phyloP scores from a whole-genome alignment of 1,284 basidiomycete species.

The Pseudozyma hubeiensis region DNA sequence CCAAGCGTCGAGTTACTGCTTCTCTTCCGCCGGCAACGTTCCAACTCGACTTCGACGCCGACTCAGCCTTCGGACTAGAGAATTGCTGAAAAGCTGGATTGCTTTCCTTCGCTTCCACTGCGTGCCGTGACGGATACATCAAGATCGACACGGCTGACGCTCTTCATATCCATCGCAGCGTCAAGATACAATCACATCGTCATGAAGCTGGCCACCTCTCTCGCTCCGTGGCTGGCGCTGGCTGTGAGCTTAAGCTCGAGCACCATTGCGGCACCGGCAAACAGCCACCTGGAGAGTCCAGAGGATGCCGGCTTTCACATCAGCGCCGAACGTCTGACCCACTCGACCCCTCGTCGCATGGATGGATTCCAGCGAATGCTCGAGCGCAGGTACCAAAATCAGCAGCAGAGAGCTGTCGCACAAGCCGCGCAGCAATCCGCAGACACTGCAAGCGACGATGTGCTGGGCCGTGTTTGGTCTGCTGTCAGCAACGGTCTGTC shows the following conservation, averaged over 20 bases:
- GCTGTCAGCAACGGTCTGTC: constrained; percentile 18
- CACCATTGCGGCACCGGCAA: constrained; percentile 17
- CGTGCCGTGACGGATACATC: not conserved
- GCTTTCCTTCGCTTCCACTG: too few species aligned
- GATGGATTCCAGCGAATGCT: constrained; percentile 47
- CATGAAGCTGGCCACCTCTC: constrained; percentile 31
- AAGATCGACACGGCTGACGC: not conserved
- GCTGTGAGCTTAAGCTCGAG: constrained; percentile 15
- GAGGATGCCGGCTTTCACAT: constrained; percentile 11
- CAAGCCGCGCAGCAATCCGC: not conserved
- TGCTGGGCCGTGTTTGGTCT: constrained; percentile 18
- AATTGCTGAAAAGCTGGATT: too few species aligned
- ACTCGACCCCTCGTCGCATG: constrained; percentile 41
- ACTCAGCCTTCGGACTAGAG: not conserved
- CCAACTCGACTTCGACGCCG: not conserved
- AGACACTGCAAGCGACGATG: not conserved
- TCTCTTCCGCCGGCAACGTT: constrained; percentile 1
- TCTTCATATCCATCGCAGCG: not conserved
- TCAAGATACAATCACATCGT: not conserved
- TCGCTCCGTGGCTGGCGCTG: constrained; percentile 33
- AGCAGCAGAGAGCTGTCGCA: constrained; percentile 10
- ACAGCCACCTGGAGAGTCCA: not conserved
- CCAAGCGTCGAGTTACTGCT: not conserved
- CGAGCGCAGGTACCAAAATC: constrained; percentile 35
- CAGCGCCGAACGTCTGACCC: constrained; percentile 39